A percentile compares a stretch with the other conserved stretches of the same genome.
Conservation (phyloP, 2,329 filamentous ascomycete species). For the Aspergillus awamori region DNA sequence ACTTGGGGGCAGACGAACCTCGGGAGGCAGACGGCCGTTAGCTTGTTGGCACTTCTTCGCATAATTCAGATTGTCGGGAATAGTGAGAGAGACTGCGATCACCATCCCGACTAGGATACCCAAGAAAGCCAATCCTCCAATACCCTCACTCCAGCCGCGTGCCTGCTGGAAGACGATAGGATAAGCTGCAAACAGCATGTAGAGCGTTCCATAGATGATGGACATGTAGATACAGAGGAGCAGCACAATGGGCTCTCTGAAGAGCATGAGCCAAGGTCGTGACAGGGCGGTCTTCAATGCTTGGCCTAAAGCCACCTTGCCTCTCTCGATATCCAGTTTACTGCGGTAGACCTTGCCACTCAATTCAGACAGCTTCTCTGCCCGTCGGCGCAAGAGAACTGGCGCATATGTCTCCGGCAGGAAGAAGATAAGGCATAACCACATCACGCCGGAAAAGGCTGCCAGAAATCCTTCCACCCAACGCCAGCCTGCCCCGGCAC, state of each 20-base stretch:
- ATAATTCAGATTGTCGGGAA: constrained; percentile 43
- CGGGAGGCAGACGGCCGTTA: constrained; percentile 54
- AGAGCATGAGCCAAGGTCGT: constrained; percentile 53
- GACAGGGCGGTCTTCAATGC: constrained; percentile 52
- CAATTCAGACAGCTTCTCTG: constrained; percentile 51
- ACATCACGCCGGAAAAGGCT: constrained; percentile 65
- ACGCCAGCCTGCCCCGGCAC: constrained; percentile 66
- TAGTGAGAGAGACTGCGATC: constrained; percentile 41
- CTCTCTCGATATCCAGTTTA: constrained; percentile 45
- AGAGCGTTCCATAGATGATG: constrained; percentile 22
- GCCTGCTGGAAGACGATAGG: constrained; percentile 21
- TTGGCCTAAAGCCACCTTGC: constrained; percentile 42
- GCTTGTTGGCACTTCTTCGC: constrained; percentile 26
- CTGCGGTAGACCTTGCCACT: constrained; percentile 54
- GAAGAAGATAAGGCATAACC: constrained; percentile 39
- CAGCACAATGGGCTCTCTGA: constrained; percentile 56
- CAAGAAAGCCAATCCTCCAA: constrained; percentile 51
- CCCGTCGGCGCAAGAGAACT: constrained; percentile 55
- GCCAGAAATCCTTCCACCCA: constrained; percentile 69
- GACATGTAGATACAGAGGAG: constrained; percentile 49
- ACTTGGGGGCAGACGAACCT: constrained; percentile 55
- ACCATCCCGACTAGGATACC: constrained; percentile 47
- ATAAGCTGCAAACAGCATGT: constrained; percentile 25
- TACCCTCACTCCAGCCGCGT: constrained; percentile 47
- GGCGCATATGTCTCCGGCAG: constrained; percentile 51